These are phyloP conservation scores for Candida pini DNA, from an alignment of 805 yeast genomes.

Conservation along the genomic window DNA sequence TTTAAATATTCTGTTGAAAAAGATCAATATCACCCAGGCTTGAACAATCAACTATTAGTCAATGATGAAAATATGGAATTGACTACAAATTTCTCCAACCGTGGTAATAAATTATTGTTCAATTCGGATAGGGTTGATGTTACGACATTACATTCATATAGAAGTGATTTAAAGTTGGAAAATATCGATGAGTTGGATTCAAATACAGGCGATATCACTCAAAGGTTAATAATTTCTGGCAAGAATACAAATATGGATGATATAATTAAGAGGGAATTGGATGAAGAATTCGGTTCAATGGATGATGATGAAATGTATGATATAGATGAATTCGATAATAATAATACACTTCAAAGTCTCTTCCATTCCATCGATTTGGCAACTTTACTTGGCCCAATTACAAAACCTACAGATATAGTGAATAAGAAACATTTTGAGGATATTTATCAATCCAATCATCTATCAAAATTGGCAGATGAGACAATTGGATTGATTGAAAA, in stretches of 20 bases:
- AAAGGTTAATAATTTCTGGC: conserved; percentile 21
- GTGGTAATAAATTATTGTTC: conserved; percentile 27
- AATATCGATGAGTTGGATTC: conserved; percentile 14
- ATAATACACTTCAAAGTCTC: conserved; percentile 33
- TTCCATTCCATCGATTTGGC: conserved; percentile 47
- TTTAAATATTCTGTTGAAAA: conserved; percentile 16
- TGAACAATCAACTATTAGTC: conserved; percentile 5
- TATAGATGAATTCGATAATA: conserved; percentile 10
- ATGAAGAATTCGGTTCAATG: conserved; percentile 22
- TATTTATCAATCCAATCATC: conserved; percentile 55
- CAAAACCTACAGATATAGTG: conserved; percentile 74
- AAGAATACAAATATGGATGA: conserved; percentile 21
- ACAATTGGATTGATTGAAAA: conserved; percentile 72
- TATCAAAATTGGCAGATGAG: conserved; percentile 60
- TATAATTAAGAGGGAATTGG: conserved; percentile 22
- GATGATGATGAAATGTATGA: conserved; percentile 16
- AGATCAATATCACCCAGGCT: conserved; percentile 7
- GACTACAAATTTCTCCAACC: conserved; percentile 20
- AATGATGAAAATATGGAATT: conserved; percentile 13
- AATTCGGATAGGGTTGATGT: conserved; percentile 20
- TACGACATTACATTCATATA: conserved; percentile 18
- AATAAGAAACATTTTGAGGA: conserved; percentile 62
- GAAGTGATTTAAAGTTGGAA: conserved; percentile 18
- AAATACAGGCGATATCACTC: conserved; percentile 12
- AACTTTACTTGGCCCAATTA: conserved; percentile 67